Evolutionary conservation across 352 stramenopile species (phyloP), one percentile per base, ranked within the genome.

Genomic region (Phytophthora podocarpi): DNA sequence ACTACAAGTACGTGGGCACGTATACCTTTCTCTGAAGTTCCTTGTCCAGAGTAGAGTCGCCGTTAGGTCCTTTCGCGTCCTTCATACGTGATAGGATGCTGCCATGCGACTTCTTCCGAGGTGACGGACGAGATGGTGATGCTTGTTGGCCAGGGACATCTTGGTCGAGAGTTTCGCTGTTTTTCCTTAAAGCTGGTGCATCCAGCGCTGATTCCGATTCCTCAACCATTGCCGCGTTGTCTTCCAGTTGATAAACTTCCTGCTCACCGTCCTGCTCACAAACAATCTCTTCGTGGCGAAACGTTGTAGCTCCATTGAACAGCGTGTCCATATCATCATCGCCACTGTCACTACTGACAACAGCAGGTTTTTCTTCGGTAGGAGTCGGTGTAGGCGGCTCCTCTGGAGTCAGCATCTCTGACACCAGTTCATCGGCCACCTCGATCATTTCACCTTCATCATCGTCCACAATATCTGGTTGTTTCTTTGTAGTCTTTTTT

Each of bases 391-490:
- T 27, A 52, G 41, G 42, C 4, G 27, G 12, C 13, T 47, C 34
- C 16, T 60, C 62, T 16, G 63, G 20, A 58, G 55, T 48, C 18
- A 85, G 43, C 20, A 84, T 64, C 24, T 72, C 74, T 0, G 68
- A 66, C 11, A 80, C 69, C 59, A 89, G n/a, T 27, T 76, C 67
- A 20, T 61, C 56, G 13, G 67, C 67, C 9, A 72, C 57, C 59
- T 72, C 67, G 27, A 76, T 76, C 56, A 76, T 76, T 62, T 76
- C 67, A 18, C 57, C 56, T 51, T 76, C 67, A 37, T 72, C 65
- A 52, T 67, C 57, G 27, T 65, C 51, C 18, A 70, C 66, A 43
- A 71, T 68, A 41, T 75, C 52, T 62, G 31, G 64, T 69, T 57
- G 76, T 72, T 59, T 85, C 70, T 67, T 80, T 43, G 13, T 61